Conservation (phyloP, 139 green algal species). For the Chlamydomonas schloesseri region DNA sequence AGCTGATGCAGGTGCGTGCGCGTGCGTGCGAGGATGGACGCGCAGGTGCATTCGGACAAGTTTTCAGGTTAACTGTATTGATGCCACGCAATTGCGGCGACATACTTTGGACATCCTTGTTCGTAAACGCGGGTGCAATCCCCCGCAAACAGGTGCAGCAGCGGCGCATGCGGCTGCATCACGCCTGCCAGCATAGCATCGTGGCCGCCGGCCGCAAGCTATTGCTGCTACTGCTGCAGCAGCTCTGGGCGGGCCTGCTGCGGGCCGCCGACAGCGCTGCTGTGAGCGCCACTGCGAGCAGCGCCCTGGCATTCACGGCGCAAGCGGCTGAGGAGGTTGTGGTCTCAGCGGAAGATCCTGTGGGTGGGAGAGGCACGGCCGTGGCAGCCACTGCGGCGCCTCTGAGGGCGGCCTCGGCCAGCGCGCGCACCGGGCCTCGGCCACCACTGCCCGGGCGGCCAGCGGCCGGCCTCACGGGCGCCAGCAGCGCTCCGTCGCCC, state of each 20-base stretch:
- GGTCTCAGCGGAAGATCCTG: no score
- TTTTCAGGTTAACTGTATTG: no score
- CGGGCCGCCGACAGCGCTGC: neutral
- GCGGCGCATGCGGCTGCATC: constrained; percentile 28
- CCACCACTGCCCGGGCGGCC: no score
- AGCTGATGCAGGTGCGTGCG: constrained; percentile 39
- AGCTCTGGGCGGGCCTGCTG: neutral
- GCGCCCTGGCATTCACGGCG: neutral
- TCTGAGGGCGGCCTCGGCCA: neutral
- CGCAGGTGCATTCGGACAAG: no score
- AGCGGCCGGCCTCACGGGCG: no score
- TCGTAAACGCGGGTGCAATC: no score
- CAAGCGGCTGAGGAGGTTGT: neutral
- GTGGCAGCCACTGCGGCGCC: no score
- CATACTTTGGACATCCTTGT: no score
- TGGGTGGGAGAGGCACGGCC: no score
- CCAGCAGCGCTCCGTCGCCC: no score
- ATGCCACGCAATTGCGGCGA: no score
- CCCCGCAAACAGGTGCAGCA: constrained; percentile 46
- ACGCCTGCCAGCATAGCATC: constrained; percentile 37
- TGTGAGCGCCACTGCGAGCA: neutral
- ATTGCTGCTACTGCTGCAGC: constrained; percentile 47
- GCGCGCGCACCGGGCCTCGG: no score
- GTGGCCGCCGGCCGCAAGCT: constrained; percentile 29
- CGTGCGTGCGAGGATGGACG: neutral